Evolutionary conservation across 2,329 filamentous ascomycete genomes (phyloP), one percentile per base, ranked within the genome.

Genomic region (Venturia nashicola): DNA sequence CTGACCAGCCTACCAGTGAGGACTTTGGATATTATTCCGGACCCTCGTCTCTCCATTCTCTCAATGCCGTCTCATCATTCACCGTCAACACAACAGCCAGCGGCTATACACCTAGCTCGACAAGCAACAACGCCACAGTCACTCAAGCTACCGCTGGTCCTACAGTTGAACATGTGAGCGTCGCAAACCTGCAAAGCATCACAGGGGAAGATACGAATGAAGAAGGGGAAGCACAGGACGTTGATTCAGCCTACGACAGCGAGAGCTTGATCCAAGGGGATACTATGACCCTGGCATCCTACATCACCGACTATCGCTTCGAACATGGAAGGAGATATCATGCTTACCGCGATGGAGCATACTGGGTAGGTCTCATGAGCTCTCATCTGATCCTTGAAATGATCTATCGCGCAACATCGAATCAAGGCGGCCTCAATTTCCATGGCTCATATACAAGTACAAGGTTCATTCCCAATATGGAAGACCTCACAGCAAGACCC

Each of bases 231-330:
- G 54, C 7, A 40, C n/a, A 16, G n/a, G 62, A 63, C 42, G 16
- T 48, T 8, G 73, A 75, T 65, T 74, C 72, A 2, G 73, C 69
- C 61, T 73, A 74, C 66, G 73, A 75, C 67, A 72, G 70, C 66
- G 72, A 72, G 54, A 72, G 70, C 51, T 68, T 74, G 27, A 66
- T 75, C 14, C 72, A 69, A 42, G 72, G 72, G 62, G 73, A 67
- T n/a, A 62, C 60, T 20, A 54, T 48, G 8, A 63, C 62, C n/a
- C 64, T 66, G n/a, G 63, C 60, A 3, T 67, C 65, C n/a, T 65
- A 62, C n/a, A 68, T 66, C 34, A 65, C 64, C 4, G 48, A 66
- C 27, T 66, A 66, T 44, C 20, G 43, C 11, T 66, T 59, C 36
- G 64, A 66, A 36, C 48, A 66, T 57, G 65, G 65, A 18, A 40